A percentile compares a stretch with the other conserved stretches of the same genome.
Evolutionary conservation across 192 early-diverging fungal genomes (phyloP).

Genomic region (Coemansia sp.): DNA sequence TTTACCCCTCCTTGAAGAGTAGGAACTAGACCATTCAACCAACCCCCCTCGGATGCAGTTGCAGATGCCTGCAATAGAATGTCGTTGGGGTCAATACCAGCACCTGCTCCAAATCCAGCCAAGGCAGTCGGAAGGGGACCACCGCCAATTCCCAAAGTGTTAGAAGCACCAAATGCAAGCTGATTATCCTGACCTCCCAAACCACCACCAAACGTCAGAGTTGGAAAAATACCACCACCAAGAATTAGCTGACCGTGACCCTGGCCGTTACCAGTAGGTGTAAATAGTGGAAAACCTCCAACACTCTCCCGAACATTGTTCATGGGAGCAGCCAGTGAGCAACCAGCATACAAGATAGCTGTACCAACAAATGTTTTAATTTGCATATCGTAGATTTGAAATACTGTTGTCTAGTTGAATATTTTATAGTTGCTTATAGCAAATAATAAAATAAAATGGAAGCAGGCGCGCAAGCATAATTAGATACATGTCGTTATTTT

Average conservation of each 20-base stretch:
- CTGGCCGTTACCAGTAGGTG: conserved; percentile 3
- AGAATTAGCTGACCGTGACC: conserved; percentile 17
- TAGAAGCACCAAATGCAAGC: conserved; percentile 12
- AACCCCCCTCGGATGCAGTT: conserved; percentile 25
- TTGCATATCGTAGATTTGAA: not conserved
- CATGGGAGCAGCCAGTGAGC: conserved; percentile 13
- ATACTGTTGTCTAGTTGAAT: not conserved
- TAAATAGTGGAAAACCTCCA: conserved; percentile 9
- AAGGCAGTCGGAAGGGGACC: conserved; percentile 9
- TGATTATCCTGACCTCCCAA: conserved; percentile 2
- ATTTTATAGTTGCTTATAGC: not conserved
- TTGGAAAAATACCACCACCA: conserved; percentile 32
- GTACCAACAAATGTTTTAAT: not conserved
- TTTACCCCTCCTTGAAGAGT: conserved; percentile 12
- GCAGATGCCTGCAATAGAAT: conserved; percentile 13
- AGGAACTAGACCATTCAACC: conserved; percentile 14
- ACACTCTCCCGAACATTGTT: conserved; percentile 3
- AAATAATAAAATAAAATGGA: not conserved
- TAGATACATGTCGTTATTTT: not conserved
- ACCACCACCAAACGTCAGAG: conserved; percentile 14
- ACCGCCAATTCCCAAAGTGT: conserved; percentile 22
- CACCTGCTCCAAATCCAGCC: conserved; percentile 8
- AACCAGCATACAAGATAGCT: not conserved
- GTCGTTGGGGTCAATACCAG: conserved; percentile 12
- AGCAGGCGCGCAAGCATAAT: not conserved